Evolutionary conservation across 2,329 filamentous ascomycete species (phyloP).

Genomic region (Alternaria panax): DNA sequence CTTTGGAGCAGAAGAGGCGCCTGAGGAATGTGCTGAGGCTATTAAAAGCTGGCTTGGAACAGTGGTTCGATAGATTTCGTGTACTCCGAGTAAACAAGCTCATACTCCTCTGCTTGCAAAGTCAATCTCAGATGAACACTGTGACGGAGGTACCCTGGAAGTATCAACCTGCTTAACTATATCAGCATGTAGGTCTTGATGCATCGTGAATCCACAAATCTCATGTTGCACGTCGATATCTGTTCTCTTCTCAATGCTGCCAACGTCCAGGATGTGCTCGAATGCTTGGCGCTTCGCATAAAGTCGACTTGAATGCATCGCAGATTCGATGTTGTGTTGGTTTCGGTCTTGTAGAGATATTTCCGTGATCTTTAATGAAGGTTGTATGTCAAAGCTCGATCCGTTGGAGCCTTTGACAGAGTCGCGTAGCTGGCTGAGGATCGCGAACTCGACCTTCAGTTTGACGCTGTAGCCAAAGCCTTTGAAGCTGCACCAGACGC

Average conservation of each 20-base stretch:
- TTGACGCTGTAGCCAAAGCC: too few species aligned
- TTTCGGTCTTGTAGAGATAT: background rate
- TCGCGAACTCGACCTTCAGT: background rate
- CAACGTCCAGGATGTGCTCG: background rate
- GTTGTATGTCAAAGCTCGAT: background rate
- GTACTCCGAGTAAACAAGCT: background rate
- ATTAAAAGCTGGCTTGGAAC: background rate
- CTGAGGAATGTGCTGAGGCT: slow-evolving; percentile 53
- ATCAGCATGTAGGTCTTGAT: background rate
- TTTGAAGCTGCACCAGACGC: too few species aligned
- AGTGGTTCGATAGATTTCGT: background rate
- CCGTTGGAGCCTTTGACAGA: too few species aligned
- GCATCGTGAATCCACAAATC: background rate
- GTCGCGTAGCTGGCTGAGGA: background rate
- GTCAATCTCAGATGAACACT: background rate
- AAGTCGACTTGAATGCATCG: background rate
- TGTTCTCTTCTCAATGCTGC: background rate
- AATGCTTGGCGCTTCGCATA: background rate
- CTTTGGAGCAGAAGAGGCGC: slow-evolving; percentile 63
- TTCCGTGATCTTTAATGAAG: background rate
- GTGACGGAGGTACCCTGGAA: background rate
- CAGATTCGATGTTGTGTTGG: background rate
- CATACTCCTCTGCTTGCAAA: background rate
- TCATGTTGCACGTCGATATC: background rate
- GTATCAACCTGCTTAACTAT: background rate